Evolutionary conservation across 2,329 filamentous ascomycete genomes (phyloP), one percentile per base, ranked within the genome.

Genomic region (Epicoccum sorghinum): DNA sequence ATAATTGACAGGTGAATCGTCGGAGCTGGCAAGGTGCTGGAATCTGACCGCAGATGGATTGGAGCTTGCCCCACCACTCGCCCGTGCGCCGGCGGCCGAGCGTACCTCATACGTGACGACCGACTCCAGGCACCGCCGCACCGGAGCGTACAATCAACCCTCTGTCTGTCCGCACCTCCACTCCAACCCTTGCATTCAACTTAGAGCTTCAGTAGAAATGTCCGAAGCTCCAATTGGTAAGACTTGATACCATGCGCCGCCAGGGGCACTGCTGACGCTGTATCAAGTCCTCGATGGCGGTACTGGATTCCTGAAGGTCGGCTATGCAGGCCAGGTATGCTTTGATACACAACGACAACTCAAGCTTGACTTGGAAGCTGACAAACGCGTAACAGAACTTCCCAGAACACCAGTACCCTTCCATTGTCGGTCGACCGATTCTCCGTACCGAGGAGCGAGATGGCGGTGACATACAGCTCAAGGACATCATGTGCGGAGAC

Each of bases 401-500:
- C 80, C 95, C 95, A 77, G 95, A 98, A 80, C 91, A 96, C 79
- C 93, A 98, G 80, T 98, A 93, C 79, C 95, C 95, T 52, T 97
- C 93, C 66, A 98, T 99, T 78, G 92, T 99, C 76, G 95, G 95
- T 75, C 91, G 95, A 68, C 95, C 95, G 46, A 99, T 99, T 78
- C 86, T 99, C 72, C 91, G 95, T 79, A 93, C 93, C 59, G 95
- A 99, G 82, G 95, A 99, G 79, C 81, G 88, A 85, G 78, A 89
- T 86, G 79, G 82, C 59, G 80, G 83, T 59, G 85, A 88, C 69
- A 83, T 88, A 61, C 81, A 88, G 65, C 86, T 93, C 78, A 98
- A 97, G 84, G 95, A 99, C 80, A 97, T 99, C 75, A 99, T 99
- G 95, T 98, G 93, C 79, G 95, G 95, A 75, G 95, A 99, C 80